These are phyloP conservation scores for Tricholoma matsutake DNA, from an alignment of 768 basidiomycete species.

Conservation along the genomic window DNA sequence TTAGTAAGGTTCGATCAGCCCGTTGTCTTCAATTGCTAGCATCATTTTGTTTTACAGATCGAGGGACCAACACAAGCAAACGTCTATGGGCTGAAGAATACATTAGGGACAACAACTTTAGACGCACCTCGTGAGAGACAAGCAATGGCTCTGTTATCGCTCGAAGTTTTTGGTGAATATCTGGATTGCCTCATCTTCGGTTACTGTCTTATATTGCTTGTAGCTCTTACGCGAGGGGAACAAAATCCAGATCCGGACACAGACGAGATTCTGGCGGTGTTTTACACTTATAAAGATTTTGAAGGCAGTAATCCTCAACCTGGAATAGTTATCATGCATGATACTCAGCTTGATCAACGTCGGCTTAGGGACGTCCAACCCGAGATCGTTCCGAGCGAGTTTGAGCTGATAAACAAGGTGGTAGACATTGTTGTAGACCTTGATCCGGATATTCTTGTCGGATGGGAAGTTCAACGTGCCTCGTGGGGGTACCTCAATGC, in stretches of 20 bases:
- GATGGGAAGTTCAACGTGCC: conserved; percentile 86
- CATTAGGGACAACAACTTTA: conserved; percentile 32
- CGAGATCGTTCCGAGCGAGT: conserved; percentile 61
- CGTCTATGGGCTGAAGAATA: conserved; percentile 62
- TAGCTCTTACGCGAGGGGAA: conserved; percentile 59
- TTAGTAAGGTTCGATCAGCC: neutral
- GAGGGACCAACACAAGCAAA: conserved; percentile 76
- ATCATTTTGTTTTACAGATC: conserved; percentile 35
- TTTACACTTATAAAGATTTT: conserved; percentile 66
- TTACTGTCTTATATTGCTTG: neutral
- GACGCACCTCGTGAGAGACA: conserved; percentile 51
- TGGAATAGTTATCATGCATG: conserved; percentile 55
- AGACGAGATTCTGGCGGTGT: conserved; percentile 66
- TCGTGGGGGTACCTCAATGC: conserved; percentile 90
- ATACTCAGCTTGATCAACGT: conserved; percentile 33
- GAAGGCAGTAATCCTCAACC: conserved; percentile 36
- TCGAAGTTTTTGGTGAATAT: conserved; percentile 81
- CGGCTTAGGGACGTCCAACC: conserved; percentile 43
- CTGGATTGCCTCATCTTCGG: neutral
- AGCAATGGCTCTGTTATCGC: conserved; percentile 72
- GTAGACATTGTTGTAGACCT: conserved; percentile 70
- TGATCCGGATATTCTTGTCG: conserved; percentile 89
- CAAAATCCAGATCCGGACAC: conserved; percentile 63
- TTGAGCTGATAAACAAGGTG: conserved; percentile 75
- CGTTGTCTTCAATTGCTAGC: neutral